Evolutionary conservation across 495 filamentous ascomycete species (phyloP), one percentile per base, ranked within the genome.

Genomic region (Trichoderma gamsii): DNA sequence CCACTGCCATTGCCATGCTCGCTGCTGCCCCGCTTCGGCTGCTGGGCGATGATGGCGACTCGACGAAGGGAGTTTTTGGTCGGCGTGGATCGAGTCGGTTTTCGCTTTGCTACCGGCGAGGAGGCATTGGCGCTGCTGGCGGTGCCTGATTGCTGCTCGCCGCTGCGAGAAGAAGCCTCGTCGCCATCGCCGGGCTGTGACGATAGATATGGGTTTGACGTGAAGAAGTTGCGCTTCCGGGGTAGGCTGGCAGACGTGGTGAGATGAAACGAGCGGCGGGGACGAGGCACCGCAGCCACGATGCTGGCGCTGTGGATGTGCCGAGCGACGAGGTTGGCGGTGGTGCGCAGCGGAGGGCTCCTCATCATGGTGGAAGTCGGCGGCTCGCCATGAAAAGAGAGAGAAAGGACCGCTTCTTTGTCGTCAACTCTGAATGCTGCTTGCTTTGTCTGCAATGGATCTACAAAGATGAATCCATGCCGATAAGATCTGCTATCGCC

Each of bases 51-150:
- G 63, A 78, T 77, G 61, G 77, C 77, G 13, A 79, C 76, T 63
- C 77, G 75, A 64, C 78, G 77, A 1, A 79, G 79, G 44, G 81
- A 77, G 72, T 77, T 81, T 67, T 80, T 81, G 29, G 80, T 73
- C 0, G 77, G 71, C 16, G 74, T 74, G 4, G 73, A 69, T 52
- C 76, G 77, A 18, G 68, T 61, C 27, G 77, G 76, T 49, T 82
- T 82, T 65, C 80, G 79, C 71, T 81, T 80, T 64, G 79, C 73
- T 12, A 71, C 15, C 15, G 73, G 8, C 6, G 56, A 61, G 27
- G 56, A 61, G 27, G 56, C 56, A 61, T 27, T 32, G 23, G 12
- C 1, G 51, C 51, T 46, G n/a, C 18, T 43, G 13, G 56, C 56
- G 8, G 56, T 4, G 21, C 56, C 23, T 0, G 56, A 35, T 67